Evolutionary conservation across 768 basidiomycete species (phyloP).

Genomic region (Agaricus sinodeliciosus): DNA sequence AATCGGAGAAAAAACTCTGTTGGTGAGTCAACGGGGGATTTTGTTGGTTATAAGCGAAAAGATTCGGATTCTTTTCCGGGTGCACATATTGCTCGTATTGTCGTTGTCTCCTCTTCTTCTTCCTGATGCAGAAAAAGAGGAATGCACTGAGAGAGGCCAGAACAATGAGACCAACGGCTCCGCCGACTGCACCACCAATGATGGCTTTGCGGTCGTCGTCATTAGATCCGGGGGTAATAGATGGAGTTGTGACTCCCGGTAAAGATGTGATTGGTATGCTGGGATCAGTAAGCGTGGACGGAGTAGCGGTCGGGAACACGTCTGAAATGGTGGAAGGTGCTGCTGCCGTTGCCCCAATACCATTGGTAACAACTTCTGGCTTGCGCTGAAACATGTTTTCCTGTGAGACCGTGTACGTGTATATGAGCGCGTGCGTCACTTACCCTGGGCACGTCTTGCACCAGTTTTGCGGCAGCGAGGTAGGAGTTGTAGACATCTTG

Average conservation of each 20-base stretch:
- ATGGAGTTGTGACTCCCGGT: background rate
- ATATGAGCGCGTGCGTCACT: conserved; percentile 2
- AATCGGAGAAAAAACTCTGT: conserved; percentile 7
- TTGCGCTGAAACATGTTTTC: conserved; percentile 17
- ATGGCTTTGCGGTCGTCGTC: conserved; percentile 11
- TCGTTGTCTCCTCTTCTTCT: no score
- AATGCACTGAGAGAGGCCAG: conserved; percentile 2
- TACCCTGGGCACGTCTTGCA: conserved; percentile 20
- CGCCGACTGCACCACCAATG: conserved; percentile 17
- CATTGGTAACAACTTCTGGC: conserved; percentile 20
- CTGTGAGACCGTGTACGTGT: background rate
- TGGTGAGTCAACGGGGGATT: conserved; percentile 5
- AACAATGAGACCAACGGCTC: conserved; percentile 10
- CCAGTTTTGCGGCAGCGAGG: conserved; percentile 21
- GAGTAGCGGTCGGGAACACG: conserved; percentile 11
- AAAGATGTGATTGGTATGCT: conserved; percentile 6
- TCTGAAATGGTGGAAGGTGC: background rate
- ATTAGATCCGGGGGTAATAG: background rate
- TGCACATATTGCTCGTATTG: conserved; percentile 6
- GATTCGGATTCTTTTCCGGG: conserved; percentile 3
- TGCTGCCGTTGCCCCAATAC: conserved; percentile 29
- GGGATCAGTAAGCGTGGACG: conserved; percentile 5
- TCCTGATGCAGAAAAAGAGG: conserved; percentile 11
- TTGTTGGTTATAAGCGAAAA: conserved; percentile 15
- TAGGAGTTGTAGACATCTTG: conserved; percentile 17